Evolutionary conservation across 2,329 filamentous ascomycete species (phyloP), one percentile per base, ranked within the genome.

Genomic region (Talaromyces funiculosus): DNA sequence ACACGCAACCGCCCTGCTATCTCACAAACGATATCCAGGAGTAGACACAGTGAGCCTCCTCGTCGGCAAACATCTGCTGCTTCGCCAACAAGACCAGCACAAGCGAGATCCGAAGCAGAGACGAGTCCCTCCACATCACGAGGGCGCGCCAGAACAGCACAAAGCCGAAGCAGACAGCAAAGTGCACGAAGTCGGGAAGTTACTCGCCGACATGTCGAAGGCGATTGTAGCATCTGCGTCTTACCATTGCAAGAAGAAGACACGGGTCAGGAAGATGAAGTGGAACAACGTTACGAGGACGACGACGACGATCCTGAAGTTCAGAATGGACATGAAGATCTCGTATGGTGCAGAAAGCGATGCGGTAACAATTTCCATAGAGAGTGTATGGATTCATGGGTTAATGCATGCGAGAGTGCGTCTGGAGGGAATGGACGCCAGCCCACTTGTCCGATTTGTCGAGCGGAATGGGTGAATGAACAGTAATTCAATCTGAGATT

Each of bases 341-440:
- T 62, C 16, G 55, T 59, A 18, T 59, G 55, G 60, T 62, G 60
- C 18, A 55, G 18, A 58, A 29, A 24, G 2, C 56, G 40, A 45
- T 59, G 60, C n/a, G 60, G 55, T 16, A 42, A 62, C 16, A 62
- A 55, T 26, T 62, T 53, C n/a, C 60, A 62, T 16, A 54, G 47
- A 33, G 24, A 20, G 6, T 62, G 55, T 20, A 47, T 62, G 24
- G 40, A 55, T 18, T 20, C n/a, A 9, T 62, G 60, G 60, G 22
- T 53, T 40, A 9, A 9, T 10, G 40, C 38, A 12, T 49, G 40
- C 40, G 3, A 22, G 26, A 22, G 5, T 2, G 33, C 20, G 7
- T 55, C 40, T 49, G 20, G n/a, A 20, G 20, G 5, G 9, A 20
- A 16, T 26, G 33, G 5, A 1, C 31, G 33, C 12, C 22, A 33